Conservation (phyloP, 2,329 filamentous ascomycete genomes). For the Alternaria gansuensis region DNA sequence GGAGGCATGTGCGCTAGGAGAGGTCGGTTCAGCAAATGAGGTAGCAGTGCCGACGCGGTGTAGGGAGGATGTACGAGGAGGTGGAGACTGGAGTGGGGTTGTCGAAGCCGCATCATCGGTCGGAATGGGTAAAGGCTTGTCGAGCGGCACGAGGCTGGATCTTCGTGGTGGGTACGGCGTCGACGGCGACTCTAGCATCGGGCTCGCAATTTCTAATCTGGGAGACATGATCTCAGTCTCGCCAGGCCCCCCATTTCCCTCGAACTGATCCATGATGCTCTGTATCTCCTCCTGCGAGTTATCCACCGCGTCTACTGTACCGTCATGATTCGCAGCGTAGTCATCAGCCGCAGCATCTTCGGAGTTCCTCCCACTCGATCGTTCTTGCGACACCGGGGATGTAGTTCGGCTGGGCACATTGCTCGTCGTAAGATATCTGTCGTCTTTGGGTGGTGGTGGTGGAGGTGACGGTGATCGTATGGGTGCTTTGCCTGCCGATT, state of each 20-base stretch:
- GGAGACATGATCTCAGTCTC: slow-evolving; percentile 93
- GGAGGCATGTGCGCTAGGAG: slow-evolving; percentile 47
- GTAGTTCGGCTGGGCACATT: slow-evolving; percentile 55
- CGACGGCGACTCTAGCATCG: slow-evolving; percentile 70
- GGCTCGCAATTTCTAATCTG: slow-evolving; percentile 81
- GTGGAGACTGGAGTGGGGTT: slow-evolving; percentile 42
- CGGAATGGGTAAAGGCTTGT: slow-evolving; percentile 51
- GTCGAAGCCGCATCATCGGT: slow-evolving; percentile 35
- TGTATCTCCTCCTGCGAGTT: slow-evolving; percentile 87
- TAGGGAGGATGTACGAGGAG: slow-evolving; percentile 48
- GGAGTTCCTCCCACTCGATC: slow-evolving; percentile 54
- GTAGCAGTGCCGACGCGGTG: slow-evolving; percentile 44
- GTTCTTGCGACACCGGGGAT: slow-evolving; percentile 43
- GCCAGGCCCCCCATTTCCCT: slow-evolving; percentile 73
- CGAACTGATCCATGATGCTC: slow-evolving; percentile 97
- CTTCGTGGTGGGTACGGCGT: slow-evolving; percentile 80
- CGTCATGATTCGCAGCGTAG: slow-evolving; percentile 61
- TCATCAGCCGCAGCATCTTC: slow-evolving; percentile 47
- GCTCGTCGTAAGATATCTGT: slow-evolving; percentile 57
- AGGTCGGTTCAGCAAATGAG: slow-evolving; percentile 45
- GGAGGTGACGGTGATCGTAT: slow-evolving; percentile 55
- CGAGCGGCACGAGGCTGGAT: slow-evolving; percentile 82
- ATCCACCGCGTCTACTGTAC: slow-evolving; percentile 53
- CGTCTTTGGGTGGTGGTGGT: slow-evolving; percentile 61
- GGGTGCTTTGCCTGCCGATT: slow-evolving; percentile 42